These are phyloP conservation scores for Dentipellis sp. DNA, from an alignment of 768 basidiomycete genomes.

Conservation along the genomic window DNA sequence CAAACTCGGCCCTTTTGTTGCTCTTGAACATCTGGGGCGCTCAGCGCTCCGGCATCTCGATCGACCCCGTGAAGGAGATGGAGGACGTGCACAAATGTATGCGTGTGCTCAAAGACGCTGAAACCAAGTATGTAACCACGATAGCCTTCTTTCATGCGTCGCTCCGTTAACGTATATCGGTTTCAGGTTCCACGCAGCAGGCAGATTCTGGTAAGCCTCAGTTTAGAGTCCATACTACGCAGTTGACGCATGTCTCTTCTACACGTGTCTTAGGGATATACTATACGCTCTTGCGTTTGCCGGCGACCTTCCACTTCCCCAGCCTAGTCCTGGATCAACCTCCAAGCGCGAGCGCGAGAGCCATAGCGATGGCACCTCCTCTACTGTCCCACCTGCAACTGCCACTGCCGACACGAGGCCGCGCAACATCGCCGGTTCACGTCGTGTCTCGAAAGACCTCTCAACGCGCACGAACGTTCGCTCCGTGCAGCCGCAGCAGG, in stretches of 20 bases:
- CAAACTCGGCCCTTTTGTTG: slow-evolving; percentile 31
- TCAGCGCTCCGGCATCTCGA: slow-evolving; percentile 17
- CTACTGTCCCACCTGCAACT: not conserved
- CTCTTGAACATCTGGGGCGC: slow-evolving; percentile 35
- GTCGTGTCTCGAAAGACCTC: slow-evolving; percentile 3
- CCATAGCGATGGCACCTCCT: slow-evolving; percentile 21
- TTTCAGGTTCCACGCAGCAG: slow-evolving; percentile 37
- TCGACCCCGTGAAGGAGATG: slow-evolving; percentile 12
- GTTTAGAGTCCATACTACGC: slow-evolving; percentile 31
- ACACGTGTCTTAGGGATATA: slow-evolving; percentile 69
- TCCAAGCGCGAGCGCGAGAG: slow-evolving; percentile 67
- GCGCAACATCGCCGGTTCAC: not conserved
- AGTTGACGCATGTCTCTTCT: not conserved
- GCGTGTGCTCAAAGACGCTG: slow-evolving; percentile 9
- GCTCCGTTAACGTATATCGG: not conserved
- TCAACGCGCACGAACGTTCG: too few relatives aligned
- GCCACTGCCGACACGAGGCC: too few relatives aligned
- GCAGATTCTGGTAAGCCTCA: slow-evolving; percentile 35
- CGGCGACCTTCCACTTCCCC: slow-evolving; percentile 61
- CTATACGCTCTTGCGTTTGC: slow-evolving; percentile 66
- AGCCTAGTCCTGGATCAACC: slow-evolving; percentile 36
- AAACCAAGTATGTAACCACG: slow-evolving; percentile 8
- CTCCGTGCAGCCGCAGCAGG: slow-evolving; percentile 2
- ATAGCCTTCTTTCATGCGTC: not conserved
- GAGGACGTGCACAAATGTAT: slow-evolving; percentile 15